Percentiles rank a stretch among this genome's conserved stretches.
These are phyloP conservation scores for Magnusiomyces fungicola DNA, from an alignment of 1,139 yeast species.

Conservation along the genomic window DNA sequence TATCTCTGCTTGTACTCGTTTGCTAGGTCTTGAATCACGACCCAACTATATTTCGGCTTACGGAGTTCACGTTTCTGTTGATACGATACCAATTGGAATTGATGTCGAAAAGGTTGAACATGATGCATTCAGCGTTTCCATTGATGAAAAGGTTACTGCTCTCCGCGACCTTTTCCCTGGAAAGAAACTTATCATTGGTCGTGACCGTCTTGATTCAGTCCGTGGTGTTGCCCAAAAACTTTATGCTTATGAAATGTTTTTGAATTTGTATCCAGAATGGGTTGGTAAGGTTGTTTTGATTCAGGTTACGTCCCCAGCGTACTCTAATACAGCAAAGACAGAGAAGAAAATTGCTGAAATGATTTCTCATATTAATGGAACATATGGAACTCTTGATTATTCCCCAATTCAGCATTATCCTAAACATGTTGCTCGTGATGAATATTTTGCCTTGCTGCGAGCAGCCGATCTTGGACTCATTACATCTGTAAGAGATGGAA, in stretches of 20 bases:
- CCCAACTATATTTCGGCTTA: constrained; percentile 61
- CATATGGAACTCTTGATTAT: constrained; percentile 56
- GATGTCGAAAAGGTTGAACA: constrained; percentile 55
- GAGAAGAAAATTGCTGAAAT: constrained; percentile 77
- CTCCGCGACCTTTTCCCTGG: constrained; percentile 63
- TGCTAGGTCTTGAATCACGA: constrained; percentile 33
- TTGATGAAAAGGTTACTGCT: constrained; percentile 40
- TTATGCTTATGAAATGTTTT: constrained; percentile 84
- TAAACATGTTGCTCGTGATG: constrained; percentile 80
- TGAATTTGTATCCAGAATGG: constrained; percentile 91
- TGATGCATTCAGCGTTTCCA: constrained; percentile 37
- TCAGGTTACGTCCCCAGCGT: constrained; percentile 84
- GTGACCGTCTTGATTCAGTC: constrained; percentile 88
- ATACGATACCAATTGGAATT: constrained; percentile 79
- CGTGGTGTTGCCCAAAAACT: constrained; percentile 95
- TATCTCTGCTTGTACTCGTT: constrained; percentile 62
- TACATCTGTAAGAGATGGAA: constrained; percentile 90
- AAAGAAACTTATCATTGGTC: constrained; percentile 85
- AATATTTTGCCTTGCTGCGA: constrained; percentile 77
- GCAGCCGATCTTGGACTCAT: constrained; percentile 87
- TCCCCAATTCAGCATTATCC: constrained; percentile 74
- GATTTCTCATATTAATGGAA: constrained; percentile 71
- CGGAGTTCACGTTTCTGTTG: constrained; percentile 68
- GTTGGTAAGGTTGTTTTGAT: constrained; percentile 78
- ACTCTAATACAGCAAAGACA: constrained; percentile 38